Evolutionary conservation across 768 basidiomycete species (phyloP), one percentile per base, ranked within the genome.

Genomic region (Clathrus columnatus): DNA sequence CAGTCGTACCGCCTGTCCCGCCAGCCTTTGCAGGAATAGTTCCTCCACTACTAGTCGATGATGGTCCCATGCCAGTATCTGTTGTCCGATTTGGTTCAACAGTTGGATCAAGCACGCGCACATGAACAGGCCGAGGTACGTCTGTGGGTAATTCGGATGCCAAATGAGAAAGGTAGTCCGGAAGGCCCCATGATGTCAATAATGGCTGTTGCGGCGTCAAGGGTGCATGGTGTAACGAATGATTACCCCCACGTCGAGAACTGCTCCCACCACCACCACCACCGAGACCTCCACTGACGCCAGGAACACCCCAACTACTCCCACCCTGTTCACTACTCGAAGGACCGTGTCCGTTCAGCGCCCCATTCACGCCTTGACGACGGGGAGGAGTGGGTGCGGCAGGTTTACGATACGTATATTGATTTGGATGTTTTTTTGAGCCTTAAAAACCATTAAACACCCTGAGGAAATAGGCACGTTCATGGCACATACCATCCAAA

Each of bases 81-180:
- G 72, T 59, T 8, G 14, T 74, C 77, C 11, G 71, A 68, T 2
- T 60, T 49, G 23, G 28, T 46, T 41, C 51, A 16, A 18, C 50
- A 21, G 27, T 53, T 21, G 32, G 46, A 30, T 41, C 32, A 27
- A 21, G 50, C 42, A 57, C 75, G 56, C 81, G 80, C 44, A 92
- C 81, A 63, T 84, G 80, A 51, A 92, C 74, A 0, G 88, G 87
- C 55, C 81, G 79, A 2, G 92, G 90, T 1, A 74, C 73, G 23
- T 84, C 79, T 4, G 82, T 79, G 8, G 93, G 92, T 5, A 98
- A 74, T 70, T 93, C 85, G 62, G 82, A 80, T 61, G 86, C 80
- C 59, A 95, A 82, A 65, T 94, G 89, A 0, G 85, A 80, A 45
- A 97, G 79, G 70, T 96, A 94, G 72, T 97, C 94, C 6, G 94